phyloP scores from a whole-genome alignment of 78 protist species.

The Fonticula alba region DNA sequence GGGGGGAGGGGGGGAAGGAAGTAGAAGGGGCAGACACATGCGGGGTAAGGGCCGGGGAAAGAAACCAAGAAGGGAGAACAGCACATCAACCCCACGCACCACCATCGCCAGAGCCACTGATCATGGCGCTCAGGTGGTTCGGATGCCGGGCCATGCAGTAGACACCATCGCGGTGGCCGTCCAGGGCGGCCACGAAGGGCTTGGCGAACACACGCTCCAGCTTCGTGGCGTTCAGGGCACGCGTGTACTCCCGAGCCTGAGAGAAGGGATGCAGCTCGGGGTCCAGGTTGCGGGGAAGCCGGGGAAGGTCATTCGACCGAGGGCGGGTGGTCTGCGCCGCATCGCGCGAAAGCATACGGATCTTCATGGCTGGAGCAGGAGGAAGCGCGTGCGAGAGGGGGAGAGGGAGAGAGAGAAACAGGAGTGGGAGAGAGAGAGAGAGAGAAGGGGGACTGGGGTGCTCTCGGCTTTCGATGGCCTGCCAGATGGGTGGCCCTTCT shows the following conservation, averaged over 20 bases:
- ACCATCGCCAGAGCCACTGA: constrained; percentile 33
- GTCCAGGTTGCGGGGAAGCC: constrained; percentile 41
- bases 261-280: constrained; percentile 77
- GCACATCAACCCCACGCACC: too few species aligned
- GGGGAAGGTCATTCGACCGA: constrained; percentile 16
- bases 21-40: background rate
- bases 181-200: constrained; percentile 66
- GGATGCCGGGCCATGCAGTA: constrained; percentile 26
- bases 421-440: background rate
- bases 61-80: background rate
- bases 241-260: constrained; percentile 46
- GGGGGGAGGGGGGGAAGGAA: too few species aligned
- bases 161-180: constrained; percentile 60
- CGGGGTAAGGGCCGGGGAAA: background rate
- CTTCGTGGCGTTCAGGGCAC: constrained; percentile 69
- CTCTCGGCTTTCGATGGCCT: too few species aligned
- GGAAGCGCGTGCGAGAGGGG: too few species aligned
- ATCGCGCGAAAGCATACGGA: background rate
- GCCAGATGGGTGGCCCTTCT: too few species aligned
- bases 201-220: constrained; percentile 74
- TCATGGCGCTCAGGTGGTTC: background rate
- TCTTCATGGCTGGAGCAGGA: background rate
- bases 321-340: constrained; percentile 16
- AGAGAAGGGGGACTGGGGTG: constrained; percentile 10
- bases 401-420: background rate